These are phyloP conservation scores for Rhizomucor miehei DNA, from an alignment of 371 early-diverging fungal genomes.

Conservation along the genomic window DNA sequence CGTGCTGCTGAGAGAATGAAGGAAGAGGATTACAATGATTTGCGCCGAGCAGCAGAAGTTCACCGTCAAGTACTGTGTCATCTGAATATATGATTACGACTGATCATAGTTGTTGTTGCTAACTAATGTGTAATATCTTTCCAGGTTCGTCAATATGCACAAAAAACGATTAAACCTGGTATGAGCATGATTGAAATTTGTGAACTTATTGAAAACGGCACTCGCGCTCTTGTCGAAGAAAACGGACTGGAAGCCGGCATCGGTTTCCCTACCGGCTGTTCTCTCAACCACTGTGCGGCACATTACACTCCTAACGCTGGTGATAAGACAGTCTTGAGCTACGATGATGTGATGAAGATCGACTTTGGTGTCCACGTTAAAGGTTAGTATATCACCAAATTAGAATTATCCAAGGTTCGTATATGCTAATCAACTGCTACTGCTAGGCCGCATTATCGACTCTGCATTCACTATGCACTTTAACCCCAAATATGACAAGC, in stretches of 20 bases:
- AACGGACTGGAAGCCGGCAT: slow-evolving; percentile 91
- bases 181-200: slow-evolving; percentile 94
- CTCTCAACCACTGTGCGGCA: slow-evolving; percentile 98
- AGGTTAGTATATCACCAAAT: slow-evolving; percentile 50
- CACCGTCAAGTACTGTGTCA: slow-evolving; percentile 70
- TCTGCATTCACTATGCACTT: slow-evolving; percentile 98
- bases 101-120: too few species aligned
- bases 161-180: slow-evolving; percentile 91
- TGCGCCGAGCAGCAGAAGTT: slow-evolving; percentile 91
- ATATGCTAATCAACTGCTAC: neutral
- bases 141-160: slow-evolving; percentile 80
- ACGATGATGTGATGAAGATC: slow-evolving; percentile 98
- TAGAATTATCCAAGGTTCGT: neutral
- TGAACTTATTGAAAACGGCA: slow-evolving; percentile 95
- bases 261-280: slow-evolving; percentile 99
- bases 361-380: slow-evolving; percentile 99
- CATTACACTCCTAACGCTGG: slow-evolving; percentile 99
- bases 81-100: neutral
- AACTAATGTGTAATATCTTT: neutral
- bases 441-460: slow-evolving; percentile 88
- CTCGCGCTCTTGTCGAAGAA: slow-evolving; percentile 88
- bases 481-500: slow-evolving; percentile 88
- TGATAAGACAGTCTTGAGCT: slow-evolving; percentile 86
- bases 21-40: slow-evolving; percentile 72
- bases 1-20: slow-evolving; percentile 63